Evolutionary conservation across 495 filamentous ascomycete species (phyloP).

Genomic region (Mytilinidion resinicola): DNA sequence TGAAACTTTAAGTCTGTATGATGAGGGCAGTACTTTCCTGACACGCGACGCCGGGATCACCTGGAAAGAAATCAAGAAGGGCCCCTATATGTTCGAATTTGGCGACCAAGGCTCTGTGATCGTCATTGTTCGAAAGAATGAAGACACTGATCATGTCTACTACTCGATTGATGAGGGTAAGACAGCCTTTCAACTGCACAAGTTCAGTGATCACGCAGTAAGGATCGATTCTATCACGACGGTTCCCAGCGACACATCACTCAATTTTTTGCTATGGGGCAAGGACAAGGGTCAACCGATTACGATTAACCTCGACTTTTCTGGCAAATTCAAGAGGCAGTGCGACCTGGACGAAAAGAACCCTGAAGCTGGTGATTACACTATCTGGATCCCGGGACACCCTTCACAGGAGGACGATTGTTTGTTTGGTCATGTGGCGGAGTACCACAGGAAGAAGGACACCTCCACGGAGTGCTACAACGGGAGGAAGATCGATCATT

Average conservation of each 20-base stretch:
- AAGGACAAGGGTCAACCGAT: slow-evolving; percentile 45
- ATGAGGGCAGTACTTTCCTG: slow-evolving; percentile 77
- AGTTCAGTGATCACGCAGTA: slow-evolving; percentile 65
- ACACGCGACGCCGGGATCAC: slow-evolving; percentile 79
- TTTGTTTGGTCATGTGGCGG: slow-evolving; percentile 82
- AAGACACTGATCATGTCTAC: slow-evolving; percentile 59
- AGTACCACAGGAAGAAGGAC: slow-evolving; percentile 83
- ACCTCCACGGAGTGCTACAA: slow-evolving; percentile 67
- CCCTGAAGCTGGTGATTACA: slow-evolving; percentile 57
- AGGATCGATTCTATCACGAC: slow-evolving; percentile 73
- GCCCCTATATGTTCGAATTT: slow-evolving; percentile 83
- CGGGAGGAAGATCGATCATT: slow-evolving; percentile 55
- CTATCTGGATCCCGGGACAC: slow-evolving; percentile 77
- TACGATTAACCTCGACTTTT: slow-evolving; percentile 83
- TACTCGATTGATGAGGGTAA: slow-evolving; percentile 77
- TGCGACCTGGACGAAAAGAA: slow-evolving; percentile 65
- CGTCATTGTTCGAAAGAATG: slow-evolving; percentile 64
- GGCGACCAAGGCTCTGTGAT: slow-evolving; percentile 91
- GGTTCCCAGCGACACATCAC: slow-evolving; percentile 78
- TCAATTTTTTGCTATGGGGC: slow-evolving; percentile 87
- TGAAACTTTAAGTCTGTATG: slow-evolving; percentile 48
- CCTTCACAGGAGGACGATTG: slow-evolving; percentile 64
- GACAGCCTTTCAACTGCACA: slow-evolving; percentile 60
- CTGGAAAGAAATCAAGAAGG: slow-evolving; percentile 80
- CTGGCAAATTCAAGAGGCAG: slow-evolving; percentile 59